Conservation (phyloP, 805 yeast species). For the Kurtzmaniella fragi region DNA sequence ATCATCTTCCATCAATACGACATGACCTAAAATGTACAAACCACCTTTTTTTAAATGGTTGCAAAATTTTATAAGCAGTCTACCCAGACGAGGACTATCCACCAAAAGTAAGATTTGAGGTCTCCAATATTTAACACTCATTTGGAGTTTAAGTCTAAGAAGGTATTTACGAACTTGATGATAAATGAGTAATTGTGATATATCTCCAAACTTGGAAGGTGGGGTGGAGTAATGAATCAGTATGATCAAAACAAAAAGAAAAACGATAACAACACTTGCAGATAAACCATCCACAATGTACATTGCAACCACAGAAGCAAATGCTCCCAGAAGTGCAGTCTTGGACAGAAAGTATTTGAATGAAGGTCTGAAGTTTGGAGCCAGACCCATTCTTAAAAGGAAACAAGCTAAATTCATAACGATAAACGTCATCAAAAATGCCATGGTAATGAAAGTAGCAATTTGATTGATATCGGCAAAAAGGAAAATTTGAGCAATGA, state of each 20-base stretch:
- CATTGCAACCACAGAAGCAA: slow-evolving; percentile 77
- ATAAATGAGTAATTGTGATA: slow-evolving; percentile 88
- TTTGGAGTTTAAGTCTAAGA: slow-evolving; percentile 73
- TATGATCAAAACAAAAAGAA: slow-evolving; percentile 61
- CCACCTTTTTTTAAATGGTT: slow-evolving; percentile 96
- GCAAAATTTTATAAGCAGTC: slow-evolving; percentile 90
- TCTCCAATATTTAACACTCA: slow-evolving; percentile 95
- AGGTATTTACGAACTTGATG: slow-evolving; percentile 95
- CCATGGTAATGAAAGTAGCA: slow-evolving; percentile 95
- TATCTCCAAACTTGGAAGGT: slow-evolving; percentile 98
- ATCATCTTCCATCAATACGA: slow-evolving; percentile 54
- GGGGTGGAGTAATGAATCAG: slow-evolving; percentile 88
- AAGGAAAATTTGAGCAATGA: slow-evolving; percentile 76
- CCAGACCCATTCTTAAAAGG: slow-evolving; percentile 78
- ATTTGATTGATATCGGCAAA: slow-evolving; percentile 90
- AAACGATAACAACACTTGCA: slow-evolving; percentile 69
- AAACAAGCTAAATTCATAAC: slow-evolving; percentile 94
- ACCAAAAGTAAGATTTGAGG: slow-evolving; percentile 88
- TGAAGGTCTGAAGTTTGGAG: slow-evolving; percentile 98
- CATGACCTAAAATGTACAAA: slow-evolving; percentile 87
- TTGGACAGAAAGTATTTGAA: slow-evolving; percentile 78
- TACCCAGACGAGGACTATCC: slow-evolving; percentile 87
- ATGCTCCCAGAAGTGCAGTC: slow-evolving; percentile 76
- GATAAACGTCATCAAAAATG: slow-evolving; percentile 91
- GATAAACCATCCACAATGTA: slow-evolving; percentile 89